A percentile compares a stretch with the other conserved stretches of the same genome.
Evolutionary conservation across 352 stramenopile species (phyloP).

Genomic region (Lagenidium giganteum): DNA sequence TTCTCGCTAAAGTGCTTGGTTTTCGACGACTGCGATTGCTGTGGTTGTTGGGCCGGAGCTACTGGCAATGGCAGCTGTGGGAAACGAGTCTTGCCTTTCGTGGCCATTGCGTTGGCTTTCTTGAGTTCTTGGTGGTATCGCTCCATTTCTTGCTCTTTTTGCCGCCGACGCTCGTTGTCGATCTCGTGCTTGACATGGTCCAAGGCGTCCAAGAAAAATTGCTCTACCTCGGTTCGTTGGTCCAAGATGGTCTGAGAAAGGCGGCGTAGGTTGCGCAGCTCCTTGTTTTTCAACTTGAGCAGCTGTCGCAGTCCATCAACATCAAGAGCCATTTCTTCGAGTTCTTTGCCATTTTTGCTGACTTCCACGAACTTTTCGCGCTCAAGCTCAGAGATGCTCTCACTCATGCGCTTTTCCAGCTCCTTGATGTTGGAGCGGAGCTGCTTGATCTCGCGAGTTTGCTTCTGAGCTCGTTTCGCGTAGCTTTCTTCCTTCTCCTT

Average conservation of each 20-base stretch:
- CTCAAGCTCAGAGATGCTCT: constrained; percentile 61
- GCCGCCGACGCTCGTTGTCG: constrained; percentile 36
- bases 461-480: constrained; percentile 69
- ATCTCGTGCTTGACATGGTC: constrained; percentile 84
- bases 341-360: constrained; percentile 43
- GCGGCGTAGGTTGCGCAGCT: constrained; percentile 85
- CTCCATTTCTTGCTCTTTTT: constrained; percentile 42
- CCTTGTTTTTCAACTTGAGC: constrained; percentile 90
- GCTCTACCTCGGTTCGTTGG: constrained; percentile 87
- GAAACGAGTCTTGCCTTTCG: constrained; percentile 28
- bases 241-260: constrained; percentile 89
- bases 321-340: constrained; percentile 86
- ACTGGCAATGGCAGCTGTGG: constrained; percentile 32
- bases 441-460: constrained; percentile 70
- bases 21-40: background rate
- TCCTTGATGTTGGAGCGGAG: constrained; percentile 64
- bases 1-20: constrained; percentile 50
- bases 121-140: constrained; percentile 52
- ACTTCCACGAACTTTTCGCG: constrained; percentile 50
- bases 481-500: constrained; percentile 86
- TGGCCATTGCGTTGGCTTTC: constrained; percentile 24
- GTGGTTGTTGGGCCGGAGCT: background rate
- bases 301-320: constrained; percentile 80
- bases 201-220: constrained; percentile 92
- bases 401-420: constrained; percentile 71